Conservation (phyloP, 2,329 filamentous ascomycete species). For the Fusarium stilboides region DNA sequence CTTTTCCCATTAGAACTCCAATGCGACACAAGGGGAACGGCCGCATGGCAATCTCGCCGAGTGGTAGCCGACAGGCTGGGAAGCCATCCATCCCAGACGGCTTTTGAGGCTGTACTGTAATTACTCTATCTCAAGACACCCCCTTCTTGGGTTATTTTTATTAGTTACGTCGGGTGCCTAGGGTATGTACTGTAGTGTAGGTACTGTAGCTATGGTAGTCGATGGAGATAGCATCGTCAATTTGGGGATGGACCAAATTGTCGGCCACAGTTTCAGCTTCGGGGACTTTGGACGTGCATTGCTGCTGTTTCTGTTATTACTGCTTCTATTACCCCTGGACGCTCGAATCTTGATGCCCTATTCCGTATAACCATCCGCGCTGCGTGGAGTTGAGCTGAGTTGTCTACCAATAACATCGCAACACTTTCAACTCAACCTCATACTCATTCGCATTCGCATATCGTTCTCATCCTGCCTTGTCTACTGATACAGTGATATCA, state of each 20-base stretch:
- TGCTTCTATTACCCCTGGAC: conserved; percentile 3
- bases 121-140: conserved; percentile 15
- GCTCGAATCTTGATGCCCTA: conserved; percentile 28
- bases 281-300: conserved; percentile 24
- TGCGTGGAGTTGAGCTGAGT: conserved; percentile 7
- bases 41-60: conserved; percentile 44
- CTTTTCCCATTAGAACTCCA: neutral
- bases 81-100: conserved; percentile 6
- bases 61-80: conserved; percentile 43
- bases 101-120: conserved; percentile 36
- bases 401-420: conserved; percentile 12
- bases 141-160: conserved; percentile 3
- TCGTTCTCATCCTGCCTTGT: conserved; percentile 20
- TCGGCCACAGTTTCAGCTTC: conserved; percentile 15
- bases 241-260: neutral
- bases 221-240: conserved; percentile 3
- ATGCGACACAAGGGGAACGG: conserved; percentile 25
- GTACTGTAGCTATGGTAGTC: neutral
- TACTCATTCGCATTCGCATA: neutral
- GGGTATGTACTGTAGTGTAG: neutral
- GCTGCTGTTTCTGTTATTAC: neutral
- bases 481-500: neutral
- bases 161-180: neutral
- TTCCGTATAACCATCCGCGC: conserved; percentile 17
- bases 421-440: conserved; percentile 6